phyloP scores from a whole-genome alignment of 441 rosid species.

The Croton setiger region DNA sequence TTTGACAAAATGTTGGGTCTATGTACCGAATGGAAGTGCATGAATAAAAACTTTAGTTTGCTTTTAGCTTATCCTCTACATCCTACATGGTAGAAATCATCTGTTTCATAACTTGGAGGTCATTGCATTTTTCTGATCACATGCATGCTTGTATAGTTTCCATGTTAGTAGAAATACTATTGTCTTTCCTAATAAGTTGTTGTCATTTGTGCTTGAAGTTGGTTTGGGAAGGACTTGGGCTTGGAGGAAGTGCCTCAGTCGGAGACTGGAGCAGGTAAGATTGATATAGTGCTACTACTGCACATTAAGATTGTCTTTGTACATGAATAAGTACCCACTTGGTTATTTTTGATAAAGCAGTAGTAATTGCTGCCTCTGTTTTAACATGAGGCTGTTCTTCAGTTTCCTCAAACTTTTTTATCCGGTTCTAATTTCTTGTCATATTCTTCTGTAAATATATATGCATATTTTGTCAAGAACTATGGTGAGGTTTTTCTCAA shows the following conservation, averaged over 20 bases:
- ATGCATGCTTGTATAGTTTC: constrained; percentile 7
- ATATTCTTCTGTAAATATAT: not conserved
- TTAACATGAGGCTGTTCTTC: not conserved
- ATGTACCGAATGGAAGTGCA: not conserved
- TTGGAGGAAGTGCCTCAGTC: constrained; percentile 61
- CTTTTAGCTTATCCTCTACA: not conserved
- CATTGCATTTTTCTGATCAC: not conserved
- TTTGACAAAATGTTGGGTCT: not conserved
- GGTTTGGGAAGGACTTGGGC: constrained; percentile 89
- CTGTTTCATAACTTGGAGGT: not conserved
- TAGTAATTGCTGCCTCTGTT: not conserved
- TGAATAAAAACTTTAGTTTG: not conserved
- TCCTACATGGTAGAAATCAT: not conserved
- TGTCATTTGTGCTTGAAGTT: constrained; percentile 44
- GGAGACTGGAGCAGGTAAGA: constrained; percentile 85
- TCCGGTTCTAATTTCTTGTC: not conserved
- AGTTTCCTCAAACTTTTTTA: not conserved
- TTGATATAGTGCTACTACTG: not conserved
- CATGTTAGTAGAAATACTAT: not conserved
- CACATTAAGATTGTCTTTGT: not conserved
- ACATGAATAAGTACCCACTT: not conserved
- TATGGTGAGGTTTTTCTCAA: not conserved
- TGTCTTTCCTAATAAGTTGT: constrained; percentile 15
- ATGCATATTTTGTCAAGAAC: not conserved
- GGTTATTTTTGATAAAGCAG: not conserved